A percentile compares a stretch with the other conserved stretches of the same genome.
Conservation (phyloP, 441 rosid genomes). For the Erodium texanum region DNA sequence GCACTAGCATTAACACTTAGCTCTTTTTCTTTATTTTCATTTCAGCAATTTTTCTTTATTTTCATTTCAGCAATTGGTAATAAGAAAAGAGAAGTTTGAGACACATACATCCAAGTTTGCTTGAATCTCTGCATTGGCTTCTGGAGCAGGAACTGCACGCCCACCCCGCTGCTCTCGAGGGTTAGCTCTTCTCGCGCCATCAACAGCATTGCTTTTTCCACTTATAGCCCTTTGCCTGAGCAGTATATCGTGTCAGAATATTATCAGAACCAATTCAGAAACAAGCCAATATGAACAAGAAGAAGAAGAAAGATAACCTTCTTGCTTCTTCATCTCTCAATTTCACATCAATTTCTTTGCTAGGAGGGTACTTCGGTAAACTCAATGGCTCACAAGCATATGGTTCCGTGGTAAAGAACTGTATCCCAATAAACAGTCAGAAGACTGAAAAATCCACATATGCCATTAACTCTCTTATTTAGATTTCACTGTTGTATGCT, state of each 20-base stretch:
- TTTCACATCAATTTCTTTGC: conserved; percentile 83
- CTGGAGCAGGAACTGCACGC: conserved; percentile 78
- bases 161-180: conserved; percentile 46
- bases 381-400: conserved; percentile 74
- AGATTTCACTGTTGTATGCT: not conserved
- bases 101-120: conserved; percentile 56
- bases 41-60: too few species aligned
- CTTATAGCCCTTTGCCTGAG: conserved; percentile 52
- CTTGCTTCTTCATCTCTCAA: conserved; percentile 73
- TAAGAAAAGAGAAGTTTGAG: conserved; percentile 10
- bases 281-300: conserved; percentile 8
- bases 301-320: conserved; percentile 40
- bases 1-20: too few species aligned
- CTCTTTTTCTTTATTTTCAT: too few species aligned
- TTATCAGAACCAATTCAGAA: conserved; percentile 11
- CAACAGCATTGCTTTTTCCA: conserved; percentile 45
- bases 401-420: conserved; percentile 84
- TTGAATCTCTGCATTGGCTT: conserved; percentile 86
- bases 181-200: conserved; percentile 50
- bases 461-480: not conserved
- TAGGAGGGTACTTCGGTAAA: conserved; percentile 83
- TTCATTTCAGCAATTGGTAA: too few species aligned
- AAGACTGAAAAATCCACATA: not conserved
- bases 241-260: conserved; percentile 19
- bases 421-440: conserved; percentile 17